Percentiles rank a stretch among this genome's conserved stretches.
Conservation (phyloP, 805 yeast species). For the Metschnikowia reukaufii region DNA sequence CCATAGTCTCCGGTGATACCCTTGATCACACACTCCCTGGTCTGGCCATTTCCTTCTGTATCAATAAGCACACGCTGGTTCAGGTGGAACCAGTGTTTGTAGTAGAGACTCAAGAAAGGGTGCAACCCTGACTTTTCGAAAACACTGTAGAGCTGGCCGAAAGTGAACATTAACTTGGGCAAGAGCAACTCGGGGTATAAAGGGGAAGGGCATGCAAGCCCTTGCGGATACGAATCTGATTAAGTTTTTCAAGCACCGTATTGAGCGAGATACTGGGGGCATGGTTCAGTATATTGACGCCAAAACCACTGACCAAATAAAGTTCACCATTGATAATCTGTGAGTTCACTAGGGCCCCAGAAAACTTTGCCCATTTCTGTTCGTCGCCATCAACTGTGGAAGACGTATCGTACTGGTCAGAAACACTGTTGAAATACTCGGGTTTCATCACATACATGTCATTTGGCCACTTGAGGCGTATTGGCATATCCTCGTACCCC, state of each 20-base stretch:
- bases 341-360: constrained; percentile 84
- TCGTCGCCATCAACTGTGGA: constrained; percentile 51
- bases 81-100: constrained; percentile 82
- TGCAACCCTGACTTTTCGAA: constrained; percentile 66
- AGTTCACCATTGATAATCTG: constrained; percentile 60
- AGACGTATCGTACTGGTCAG: constrained; percentile 35
- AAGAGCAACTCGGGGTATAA: constrained; percentile 51
- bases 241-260: constrained; percentile 60
- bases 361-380: constrained; percentile 69
- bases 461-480: constrained; percentile 94
- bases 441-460: constrained; percentile 81
- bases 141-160: constrained; percentile 59
- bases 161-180: constrained; percentile 66
- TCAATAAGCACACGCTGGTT: constrained; percentile 63
- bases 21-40: constrained; percentile 57
- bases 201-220: constrained; percentile 48
- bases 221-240: constrained; percentile 44
- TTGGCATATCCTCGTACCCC: constrained; percentile 74
- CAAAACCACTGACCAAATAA: constrained; percentile 78
- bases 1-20: constrained; percentile 91
- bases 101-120: constrained; percentile 69
- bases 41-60: constrained; percentile 42
- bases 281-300: constrained; percentile 78
- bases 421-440: constrained; percentile 39
- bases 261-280: constrained; percentile 93